phyloP scores from a whole-genome alignment of 2,329 filamentous ascomycete species.

The Septoria linicola region DNA sequence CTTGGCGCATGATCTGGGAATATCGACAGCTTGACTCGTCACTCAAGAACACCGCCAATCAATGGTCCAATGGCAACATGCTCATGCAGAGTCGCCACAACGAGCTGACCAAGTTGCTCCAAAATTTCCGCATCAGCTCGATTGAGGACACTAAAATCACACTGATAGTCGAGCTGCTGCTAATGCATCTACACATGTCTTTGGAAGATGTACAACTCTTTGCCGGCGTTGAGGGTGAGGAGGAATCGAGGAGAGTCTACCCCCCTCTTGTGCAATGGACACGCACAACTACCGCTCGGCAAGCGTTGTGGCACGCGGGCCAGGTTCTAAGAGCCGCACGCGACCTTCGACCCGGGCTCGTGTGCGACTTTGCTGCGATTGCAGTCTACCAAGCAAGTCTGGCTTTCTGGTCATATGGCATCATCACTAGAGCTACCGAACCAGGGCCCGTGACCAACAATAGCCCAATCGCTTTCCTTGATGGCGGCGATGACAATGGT shows the following conservation, averaged over 20 bases:
- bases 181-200: constrained; percentile 64
- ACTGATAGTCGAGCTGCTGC: constrained; percentile 52
- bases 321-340: constrained; percentile 64
- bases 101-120: constrained; percentile 61
- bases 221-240: constrained; percentile 65
- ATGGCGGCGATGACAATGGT: constrained; percentile 54
- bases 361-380: constrained; percentile 63
- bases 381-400: constrained; percentile 68
- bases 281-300: constrained; percentile 55
- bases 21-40: constrained; percentile 61
- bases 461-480: constrained; percentile 52
- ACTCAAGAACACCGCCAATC: constrained; percentile 50
- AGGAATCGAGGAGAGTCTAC: constrained; percentile 62
- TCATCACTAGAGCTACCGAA: constrained; percentile 45
- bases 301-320: constrained; percentile 66
- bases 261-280: constrained; percentile 61
- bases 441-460: constrained; percentile 43
- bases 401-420: constrained; percentile 68
- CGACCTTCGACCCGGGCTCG: constrained; percentile 36
- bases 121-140: constrained; percentile 49
- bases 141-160: constrained; percentile 38
- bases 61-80: constrained; percentile 40
- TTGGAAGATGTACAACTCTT: constrained; percentile 67
- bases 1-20: constrained; percentile 66
- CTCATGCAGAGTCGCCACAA: constrained; percentile 57